Evolutionary conservation across 768 basidiomycete species (phyloP).

Genomic region (Lentinula sp.): DNA sequence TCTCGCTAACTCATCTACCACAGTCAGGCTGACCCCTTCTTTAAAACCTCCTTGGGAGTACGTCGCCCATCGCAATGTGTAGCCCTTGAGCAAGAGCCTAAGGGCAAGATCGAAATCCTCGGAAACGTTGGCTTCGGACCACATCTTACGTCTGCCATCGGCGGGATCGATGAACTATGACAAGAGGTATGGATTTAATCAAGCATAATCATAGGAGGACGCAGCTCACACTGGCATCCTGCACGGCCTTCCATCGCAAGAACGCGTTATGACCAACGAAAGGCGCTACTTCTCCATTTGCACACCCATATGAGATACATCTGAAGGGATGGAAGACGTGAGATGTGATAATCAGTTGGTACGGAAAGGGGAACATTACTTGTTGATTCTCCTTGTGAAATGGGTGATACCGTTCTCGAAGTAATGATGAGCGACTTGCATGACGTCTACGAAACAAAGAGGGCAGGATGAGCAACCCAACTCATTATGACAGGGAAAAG

Average conservation of each 20-base stretch:
- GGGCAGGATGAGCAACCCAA: background rate
- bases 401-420: slow-evolving; percentile 89
- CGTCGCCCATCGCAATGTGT: slow-evolving; percentile 76
- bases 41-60: slow-evolving; percentile 83
- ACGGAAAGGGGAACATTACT: slow-evolving; percentile 10
- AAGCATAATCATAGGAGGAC: background rate
- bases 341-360: background rate
- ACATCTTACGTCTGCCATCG: slow-evolving; percentile 61
- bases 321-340: background rate
- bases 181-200: too few species aligned
- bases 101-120: slow-evolving; percentile 81
- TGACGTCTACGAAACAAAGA: slow-evolving; percentile 17
- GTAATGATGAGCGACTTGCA: slow-evolving; percentile 69
- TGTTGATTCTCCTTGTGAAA: slow-evolving; percentile 87
- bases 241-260: slow-evolving; percentile 79
- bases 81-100: slow-evolving; percentile 60
- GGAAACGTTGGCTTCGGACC: slow-evolving; percentile 72
- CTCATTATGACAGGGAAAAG: background rate
- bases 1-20: slow-evolving; percentile 82
- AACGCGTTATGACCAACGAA: slow-evolving; percentile 89
- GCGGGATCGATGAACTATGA: slow-evolving; percentile 50
- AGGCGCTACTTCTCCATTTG: slow-evolving; percentile 77
- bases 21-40: slow-evolving; percentile 82
- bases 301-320: slow-evolving; percentile 69
- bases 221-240: slow-evolving; percentile 54